These are phyloP conservation scores for Colletotrichum graminicola DNA, from an alignment of 2,329 filamentous ascomycete genomes.

Conservation along the genomic window DNA sequence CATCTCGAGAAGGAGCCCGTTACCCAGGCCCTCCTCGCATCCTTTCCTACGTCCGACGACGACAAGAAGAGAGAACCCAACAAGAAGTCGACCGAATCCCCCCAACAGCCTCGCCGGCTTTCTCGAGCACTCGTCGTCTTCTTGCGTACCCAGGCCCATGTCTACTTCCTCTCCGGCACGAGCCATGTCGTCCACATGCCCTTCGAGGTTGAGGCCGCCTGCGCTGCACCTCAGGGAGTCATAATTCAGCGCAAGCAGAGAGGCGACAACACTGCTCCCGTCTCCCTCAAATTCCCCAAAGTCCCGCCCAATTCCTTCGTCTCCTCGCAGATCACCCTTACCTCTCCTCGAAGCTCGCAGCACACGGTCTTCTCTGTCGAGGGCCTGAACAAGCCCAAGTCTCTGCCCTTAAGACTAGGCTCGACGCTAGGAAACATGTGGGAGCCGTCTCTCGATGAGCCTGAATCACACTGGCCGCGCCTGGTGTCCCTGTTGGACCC, in stretches of 20 bases:
- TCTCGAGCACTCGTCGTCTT: conserved; percentile 87
- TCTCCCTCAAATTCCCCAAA: conserved; percentile 67
- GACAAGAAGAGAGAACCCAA: conserved; percentile 43
- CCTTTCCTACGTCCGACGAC: conserved; percentile 74
- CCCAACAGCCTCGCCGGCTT: conserved; percentile 48
- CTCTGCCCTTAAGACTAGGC: conserved; percentile 64
- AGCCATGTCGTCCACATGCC: conserved; percentile 93
- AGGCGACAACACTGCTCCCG: conserved; percentile 61
- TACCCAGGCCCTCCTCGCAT: conserved; percentile 86
- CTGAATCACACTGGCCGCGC: conserved; percentile 75
- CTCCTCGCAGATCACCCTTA: conserved; percentile 72
- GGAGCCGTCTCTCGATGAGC: conserved; percentile 65
- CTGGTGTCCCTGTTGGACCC: conserved; percentile 89
- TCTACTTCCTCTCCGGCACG: conserved; percentile 90
- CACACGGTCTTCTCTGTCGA: conserved; percentile 68
- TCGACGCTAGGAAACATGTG: conserved; percentile 70
- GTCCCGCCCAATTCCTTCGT: conserved; percentile 88
- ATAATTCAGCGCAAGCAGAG: conserved; percentile 85
- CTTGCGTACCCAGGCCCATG: conserved; percentile 90
- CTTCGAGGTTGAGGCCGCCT: conserved; percentile 91
- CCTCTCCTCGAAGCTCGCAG: conserved; percentile 62
- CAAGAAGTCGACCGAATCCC: conserved; percentile 24
- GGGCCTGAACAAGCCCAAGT: conserved; percentile 67
- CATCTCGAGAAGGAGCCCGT: conserved; percentile 88
- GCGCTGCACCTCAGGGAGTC: conserved; percentile 84